Base-by-base conservation (phyloP, 192 early-diverging fungal genomes). In the Coemansia reversa region DNA sequence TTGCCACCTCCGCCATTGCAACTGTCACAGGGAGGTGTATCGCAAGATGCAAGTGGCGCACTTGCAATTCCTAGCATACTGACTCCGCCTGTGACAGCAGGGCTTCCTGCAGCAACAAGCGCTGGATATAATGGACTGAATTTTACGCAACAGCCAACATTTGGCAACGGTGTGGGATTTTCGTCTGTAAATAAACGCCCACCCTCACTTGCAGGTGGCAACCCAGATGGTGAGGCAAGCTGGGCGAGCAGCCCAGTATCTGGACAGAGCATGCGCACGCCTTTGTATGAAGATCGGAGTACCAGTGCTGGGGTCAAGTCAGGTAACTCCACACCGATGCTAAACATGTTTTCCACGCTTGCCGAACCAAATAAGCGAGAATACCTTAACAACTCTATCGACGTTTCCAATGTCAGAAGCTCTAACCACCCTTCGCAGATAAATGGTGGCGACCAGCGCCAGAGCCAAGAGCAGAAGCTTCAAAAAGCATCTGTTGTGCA, bases 151-250 rank as follows among this genome's bases (percentile, higher is more conserved):
- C 47, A 62, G 18, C 39, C 39, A 45, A 14, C 28, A 22, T 50
- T 20, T 45, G 33, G 33, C 11, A 55, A 51, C 69, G 48, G 52
- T 56, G 18, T 25, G 51, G 23, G 58, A 58, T 58, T 19, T 25
- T 25, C 28, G 60, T 24, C 54, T 47, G 22, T 24, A 0, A 20
- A 9, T 20, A 25, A 25, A 18, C 39, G 60, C 47, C 49, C 64
- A 24, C 62, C 70, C 35, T 72, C 70, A n/a, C 45, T 66, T 30
- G 30, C 48, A 16, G 66, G 60, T 56, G 54, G 33, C 29, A 62
- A 51, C 30, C 47, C n/a, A 3, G 60, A 62, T 25, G 48, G 32
- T 9, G 60, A 62, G 1, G 29, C 25, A 28, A 62, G 42, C 19
- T 62, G 60, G 60, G 14, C 48, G 0, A 39, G 60, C n/a, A 62